Percentiles rank a stretch among this genome's conserved stretches.
Evolutionary conservation across 768 basidiomycete species (phyloP).

Genomic region (Lactifluus piperatus): DNA sequence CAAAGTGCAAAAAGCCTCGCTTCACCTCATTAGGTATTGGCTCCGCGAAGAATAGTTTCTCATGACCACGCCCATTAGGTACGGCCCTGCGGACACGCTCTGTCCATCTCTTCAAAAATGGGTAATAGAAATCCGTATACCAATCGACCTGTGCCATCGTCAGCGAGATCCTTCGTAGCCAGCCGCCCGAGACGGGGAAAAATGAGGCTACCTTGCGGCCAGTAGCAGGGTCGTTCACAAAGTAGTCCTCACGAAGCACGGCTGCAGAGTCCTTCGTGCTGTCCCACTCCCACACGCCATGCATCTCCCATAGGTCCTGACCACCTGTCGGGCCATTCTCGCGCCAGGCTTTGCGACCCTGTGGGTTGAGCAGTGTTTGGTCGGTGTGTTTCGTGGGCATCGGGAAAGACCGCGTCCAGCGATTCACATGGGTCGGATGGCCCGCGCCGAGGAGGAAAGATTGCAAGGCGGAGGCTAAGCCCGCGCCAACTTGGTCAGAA

Average conservation of each 20-base stretch:
- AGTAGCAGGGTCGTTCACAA: slow-evolving; percentile 56
- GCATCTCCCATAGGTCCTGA: slow-evolving; percentile 80
- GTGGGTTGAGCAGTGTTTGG: slow-evolving; percentile 49
- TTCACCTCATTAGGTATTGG: slow-evolving; percentile 90
- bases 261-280: slow-evolving; percentile 53
- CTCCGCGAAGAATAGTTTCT: slow-evolving; percentile 69
- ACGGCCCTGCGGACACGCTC: slow-evolving; percentile 41
- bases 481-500: neutral
- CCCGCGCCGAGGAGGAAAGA: slow-evolving; percentile 93
- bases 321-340: slow-evolving; percentile 64
- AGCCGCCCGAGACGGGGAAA: neutral
- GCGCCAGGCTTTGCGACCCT: slow-evolving; percentile 58
- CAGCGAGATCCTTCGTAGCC: neutral
- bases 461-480: slow-evolving; percentile 68
- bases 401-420: slow-evolving; percentile 83
- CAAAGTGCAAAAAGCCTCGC: neutral
- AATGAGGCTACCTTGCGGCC: slow-evolving; percentile 45
- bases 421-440: slow-evolving; percentile 65
- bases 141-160: slow-evolving; percentile 54
- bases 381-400: slow-evolving; percentile 68
- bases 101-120: slow-evolving; percentile 64
- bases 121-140: slow-evolving; percentile 81
- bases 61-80: slow-evolving; percentile 28
- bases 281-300: slow-evolving; percentile 93
- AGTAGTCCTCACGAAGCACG: slow-evolving; percentile 79